These are phyloP conservation scores for Hansenula anomala DNA, from an alignment of 1,139 yeast genomes.

Conservation along the genomic window DNA sequence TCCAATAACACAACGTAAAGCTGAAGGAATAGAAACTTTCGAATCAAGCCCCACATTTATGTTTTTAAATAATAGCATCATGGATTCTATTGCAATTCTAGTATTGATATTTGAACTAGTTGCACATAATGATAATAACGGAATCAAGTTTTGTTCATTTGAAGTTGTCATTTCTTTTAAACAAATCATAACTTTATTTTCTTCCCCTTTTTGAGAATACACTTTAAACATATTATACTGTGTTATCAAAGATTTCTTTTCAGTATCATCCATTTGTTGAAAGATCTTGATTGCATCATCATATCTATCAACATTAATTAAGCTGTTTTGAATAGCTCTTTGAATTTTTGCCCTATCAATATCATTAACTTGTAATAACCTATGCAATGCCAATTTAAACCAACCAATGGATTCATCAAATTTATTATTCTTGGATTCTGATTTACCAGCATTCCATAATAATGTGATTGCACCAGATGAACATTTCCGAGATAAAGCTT, in stretches of 20 bases:
- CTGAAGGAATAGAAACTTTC: constrained; percentile 16
- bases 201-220: constrained; percentile 14
- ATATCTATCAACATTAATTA: constrained; percentile 15
- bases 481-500: constrained; percentile 19
- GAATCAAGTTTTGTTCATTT: constrained; percentile 13
- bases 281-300: constrained; percentile 14
- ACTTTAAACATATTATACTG: constrained; percentile 26
- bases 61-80: constrained; percentile 16
- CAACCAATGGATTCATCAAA: constrained; percentile 21
- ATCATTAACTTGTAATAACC: constrained; percentile 19
- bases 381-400: constrained; percentile 24
- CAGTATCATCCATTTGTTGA: constrained; percentile 13
- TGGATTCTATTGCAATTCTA: constrained; percentile 16
- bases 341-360: constrained; percentile 25
- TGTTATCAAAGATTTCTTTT: constrained; percentile 19
- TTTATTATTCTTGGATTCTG: constrained; percentile 15
- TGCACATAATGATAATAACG: constrained; percentile 18
- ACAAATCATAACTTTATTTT: constrained; percentile 4
- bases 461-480: constrained; percentile 24
- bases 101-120: constrained; percentile 9
- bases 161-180: constrained; percentile 8
- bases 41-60: constrained; percentile 8
- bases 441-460: constrained; percentile 30
- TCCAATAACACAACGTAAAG: constrained; percentile 22
- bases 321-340: constrained; percentile 25